phyloP scores from a whole-genome alignment of 176 grass and related monocot species.

The Carex littledalei region DNA sequence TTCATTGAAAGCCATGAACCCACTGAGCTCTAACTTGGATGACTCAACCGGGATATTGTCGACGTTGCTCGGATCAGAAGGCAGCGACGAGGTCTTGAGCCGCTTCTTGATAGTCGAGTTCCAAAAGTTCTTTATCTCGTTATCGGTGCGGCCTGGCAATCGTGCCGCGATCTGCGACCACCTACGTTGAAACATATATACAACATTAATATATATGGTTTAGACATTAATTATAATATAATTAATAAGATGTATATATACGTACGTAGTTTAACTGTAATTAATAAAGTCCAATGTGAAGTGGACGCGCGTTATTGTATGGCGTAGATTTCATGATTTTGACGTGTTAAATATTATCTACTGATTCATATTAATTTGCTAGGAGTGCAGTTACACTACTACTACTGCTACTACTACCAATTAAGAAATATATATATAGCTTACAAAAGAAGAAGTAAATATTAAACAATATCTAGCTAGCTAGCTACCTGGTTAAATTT shows the following conservation, averaged over 20 bases:
- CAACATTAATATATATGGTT: neutral
- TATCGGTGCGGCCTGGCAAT: constrained; percentile 85
- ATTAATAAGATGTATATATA: neutral
- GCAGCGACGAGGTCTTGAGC: constrained; percentile 44
- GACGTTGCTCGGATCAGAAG: constrained; percentile 15
- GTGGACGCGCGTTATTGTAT: neutral
- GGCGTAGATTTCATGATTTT: neutral
- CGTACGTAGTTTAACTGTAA: neutral
- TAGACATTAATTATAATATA: neutral
- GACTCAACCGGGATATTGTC: constrained; percentile 36
- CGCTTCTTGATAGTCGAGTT: constrained; percentile 98
- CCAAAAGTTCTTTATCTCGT: constrained; percentile 99
- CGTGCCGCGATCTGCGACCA: constrained; percentile 96
- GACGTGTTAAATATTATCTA: neutral
- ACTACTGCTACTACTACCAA: no score
- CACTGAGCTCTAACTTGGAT: constrained; percentile 27
- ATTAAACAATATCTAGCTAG: neutral
- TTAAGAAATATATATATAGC: neutral
- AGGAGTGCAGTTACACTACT: neutral
- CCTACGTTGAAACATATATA: constrained; percentile 33
- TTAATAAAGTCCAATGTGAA: neutral
- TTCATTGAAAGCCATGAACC: constrained; percentile 36
- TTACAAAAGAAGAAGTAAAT: neutral
- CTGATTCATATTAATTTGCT: neutral
- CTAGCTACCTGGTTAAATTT: neutral